Base-by-base conservation (phyloP, 768 basidiomycete genomes). In the Kwoniella dendrophila region DNA sequence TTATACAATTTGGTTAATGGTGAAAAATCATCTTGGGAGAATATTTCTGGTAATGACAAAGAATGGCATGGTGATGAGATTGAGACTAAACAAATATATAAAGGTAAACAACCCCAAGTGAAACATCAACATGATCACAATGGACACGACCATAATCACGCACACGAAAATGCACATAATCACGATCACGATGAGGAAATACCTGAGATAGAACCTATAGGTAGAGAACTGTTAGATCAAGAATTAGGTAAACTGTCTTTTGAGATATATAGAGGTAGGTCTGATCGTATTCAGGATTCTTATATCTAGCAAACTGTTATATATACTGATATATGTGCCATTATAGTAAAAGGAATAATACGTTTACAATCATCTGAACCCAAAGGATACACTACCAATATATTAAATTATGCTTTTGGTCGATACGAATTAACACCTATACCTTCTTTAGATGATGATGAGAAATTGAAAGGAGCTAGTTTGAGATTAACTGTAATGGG, bases 401-500 rank as follows among this genome's bases (percentile, higher is more conserved):
- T 74, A 56, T 49, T 95, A 61, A 97, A 97, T 74, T 97, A 92
- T 91, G 92, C 93, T 6, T 97, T 96, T 80, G 90, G 90, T 14
- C 85, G 93, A 40, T 87, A 85, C 74, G 90, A 92, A 27, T 79
- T 88, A 40, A 83, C 86, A 11, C 81, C 77, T 3, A 68, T 76
- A 30, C 70, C 69, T 1, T 40, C 63, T 14, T 67, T 70, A 20
- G 66, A 79, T 36, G 77, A 76, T 0, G 78, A 70, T 12, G 64
- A 63, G 16, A 57, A 55, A 30, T 56, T 78, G 56, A 48, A 49
- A 36, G 82, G 78, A 3, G 80, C 82, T 29, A 67, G 68, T 4
- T 72, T 92, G 24, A 81, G 83, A 56, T 66, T 95, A 75, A 95
- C 92, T n/a, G 84, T 90, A 29, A 97, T 97, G 94, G 93, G 93